Evolutionary conservation across 2,329 filamentous ascomycete species (phyloP).

Genomic region (Penicillium sp.): DNA sequence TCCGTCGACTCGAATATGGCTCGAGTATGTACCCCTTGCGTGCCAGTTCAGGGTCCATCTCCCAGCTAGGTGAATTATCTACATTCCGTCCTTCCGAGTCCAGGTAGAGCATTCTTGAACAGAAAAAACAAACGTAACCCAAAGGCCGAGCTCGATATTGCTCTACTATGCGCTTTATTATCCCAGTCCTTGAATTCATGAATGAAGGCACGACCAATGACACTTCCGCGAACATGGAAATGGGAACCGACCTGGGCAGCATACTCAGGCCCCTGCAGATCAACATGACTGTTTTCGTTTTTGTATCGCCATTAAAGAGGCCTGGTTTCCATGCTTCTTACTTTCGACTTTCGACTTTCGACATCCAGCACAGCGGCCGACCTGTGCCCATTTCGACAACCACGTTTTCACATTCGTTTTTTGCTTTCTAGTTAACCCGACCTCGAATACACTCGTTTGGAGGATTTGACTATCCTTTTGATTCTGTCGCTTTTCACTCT

Average conservation of each 20-base stretch:
- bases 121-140: neutral
- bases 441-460: conserved; percentile 9
- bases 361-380: conserved; percentile 15
- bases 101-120: conserved; percentile 15
- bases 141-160: neutral
- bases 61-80: neutral
- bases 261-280: conserved; percentile 23
- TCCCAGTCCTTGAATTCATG: neutral
- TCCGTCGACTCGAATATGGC: neutral
- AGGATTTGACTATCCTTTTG: conserved; percentile 19
- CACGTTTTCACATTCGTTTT: conserved; percentile 5
- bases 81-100: conserved; percentile 15
- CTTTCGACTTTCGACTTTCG: neutral
- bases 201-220: conserved; percentile 14
- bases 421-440: conserved; percentile 11
- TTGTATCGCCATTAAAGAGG: conserved; percentile 16
- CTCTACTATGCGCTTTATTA: conserved; percentile 2
- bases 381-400: conserved; percentile 18
- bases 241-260: conserved; percentile 6
- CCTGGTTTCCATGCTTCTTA: neutral
- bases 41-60: neutral
- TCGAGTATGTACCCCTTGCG: conserved; percentile 23
- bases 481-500: conserved; percentile 13
- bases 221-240: conserved; percentile 6
- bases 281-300: neutral